A percentile compares a stretch with the other conserved stretches of the same genome.
Conservation (phyloP, 2,329 filamentous ascomycete genomes). For the Gnomoniopsis smithogilvyi region DNA sequence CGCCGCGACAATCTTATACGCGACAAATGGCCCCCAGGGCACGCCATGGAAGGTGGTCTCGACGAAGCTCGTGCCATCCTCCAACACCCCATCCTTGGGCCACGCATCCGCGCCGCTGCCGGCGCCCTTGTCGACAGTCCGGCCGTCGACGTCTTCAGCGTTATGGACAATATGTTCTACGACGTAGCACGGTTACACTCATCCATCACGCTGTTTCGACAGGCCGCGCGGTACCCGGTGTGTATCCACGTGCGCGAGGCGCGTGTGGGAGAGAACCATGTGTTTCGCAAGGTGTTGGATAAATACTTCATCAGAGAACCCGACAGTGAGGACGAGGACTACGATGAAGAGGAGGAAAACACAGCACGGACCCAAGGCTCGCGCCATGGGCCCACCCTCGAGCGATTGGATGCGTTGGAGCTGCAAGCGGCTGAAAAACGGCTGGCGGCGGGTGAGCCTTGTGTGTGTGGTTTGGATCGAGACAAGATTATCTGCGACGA, state of each 20-base stretch:
- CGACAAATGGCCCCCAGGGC: not conserved
- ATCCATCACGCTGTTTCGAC: slow-evolving; percentile 13
- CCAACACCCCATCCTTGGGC: slow-evolving; percentile 9
- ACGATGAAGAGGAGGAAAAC: not conserved
- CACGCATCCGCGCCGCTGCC: not conserved
- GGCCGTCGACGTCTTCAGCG: slow-evolving; percentile 4
- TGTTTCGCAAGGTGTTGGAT: slow-evolving; percentile 6
- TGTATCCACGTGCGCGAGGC: slow-evolving; percentile 1
- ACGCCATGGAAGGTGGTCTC: not conserved
- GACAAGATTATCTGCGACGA: no score
- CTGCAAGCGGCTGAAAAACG: not conserved
- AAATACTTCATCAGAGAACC: not conserved
- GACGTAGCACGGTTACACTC: slow-evolving; percentile 10
- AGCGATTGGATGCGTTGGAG: not conserved
- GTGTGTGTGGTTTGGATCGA: no score
- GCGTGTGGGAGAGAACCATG: not conserved
- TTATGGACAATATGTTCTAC: slow-evolving; percentile 6
- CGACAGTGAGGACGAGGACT: not conserved
- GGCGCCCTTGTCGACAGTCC: not conserved
- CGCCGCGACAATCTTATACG: not conserved
- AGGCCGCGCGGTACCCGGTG: slow-evolving; percentile 3
- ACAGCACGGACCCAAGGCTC: not conserved
- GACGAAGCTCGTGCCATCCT: slow-evolving; percentile 14
- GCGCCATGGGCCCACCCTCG: slow-evolving; percentile 1
- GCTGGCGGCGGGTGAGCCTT: not conserved